Base-by-base conservation (phyloP, 2,329 filamentous ascomycete genomes). In the Ascochyta pisi region DNA sequence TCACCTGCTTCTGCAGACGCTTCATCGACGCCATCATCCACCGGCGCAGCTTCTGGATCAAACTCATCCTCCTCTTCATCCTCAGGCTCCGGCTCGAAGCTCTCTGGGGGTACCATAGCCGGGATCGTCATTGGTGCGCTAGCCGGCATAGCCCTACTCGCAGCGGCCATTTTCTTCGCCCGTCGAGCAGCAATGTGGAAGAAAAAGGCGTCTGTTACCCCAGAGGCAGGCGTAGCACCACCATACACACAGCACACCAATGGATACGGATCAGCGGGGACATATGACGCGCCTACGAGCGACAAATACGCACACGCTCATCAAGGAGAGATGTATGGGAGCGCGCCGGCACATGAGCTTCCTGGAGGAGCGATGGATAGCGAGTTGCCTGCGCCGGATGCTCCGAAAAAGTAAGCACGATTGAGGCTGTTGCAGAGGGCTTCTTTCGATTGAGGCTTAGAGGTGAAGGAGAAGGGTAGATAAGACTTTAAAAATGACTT, bases 161-260 rank as follows among this genome's bases (percentile, higher is more conserved):
- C 33, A 35, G 33, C n/a, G 16, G 33, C 33, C 33, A 35, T 35
- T n/a, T 35, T 35, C n/a, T 35, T 35, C 15, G 33, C 33, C 3
- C 42, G 42, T 10, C 42, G 42, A 13, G 42, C 42, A 45, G 16
- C 42, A 22, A 34, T 34, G 16, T 45, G 42, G 42, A 45, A 45
- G 42, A 33, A 45, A 19, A 43, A 43, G 16, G 29, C 42, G 12
- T 45, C 42, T 15, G 42, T 19, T 2, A 29, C 10, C 16, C 42
- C 42, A 6, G 42, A 45, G 19, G 35, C 29, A 13, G 42, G 42
- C 12, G 29, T 12, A 15, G 42, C 24, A 3, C 27, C 27, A 5
- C 8, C 41, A 10, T 44, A 44, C 27, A 44, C 40, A 19, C 23
- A 27, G 3, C 27, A 29, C 12, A 43, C 29, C 16, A 45, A 27